Evolutionary conservation across 345 rosid genomes (phyloP).

Genomic region (Zanthoxylum bungeanum): DNA sequence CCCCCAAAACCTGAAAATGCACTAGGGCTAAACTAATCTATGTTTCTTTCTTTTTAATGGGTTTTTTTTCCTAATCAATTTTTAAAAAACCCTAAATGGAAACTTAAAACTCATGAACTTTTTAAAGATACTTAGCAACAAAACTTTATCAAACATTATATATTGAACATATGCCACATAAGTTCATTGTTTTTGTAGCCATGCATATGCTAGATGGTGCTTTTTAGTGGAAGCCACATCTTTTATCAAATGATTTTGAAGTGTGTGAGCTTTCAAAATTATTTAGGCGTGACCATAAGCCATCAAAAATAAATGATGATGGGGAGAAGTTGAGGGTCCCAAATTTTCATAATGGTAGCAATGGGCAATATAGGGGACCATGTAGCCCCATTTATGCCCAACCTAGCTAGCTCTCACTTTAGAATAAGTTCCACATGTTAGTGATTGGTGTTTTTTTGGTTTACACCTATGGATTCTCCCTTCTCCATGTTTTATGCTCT

Average conservation of each 20-base stretch:
- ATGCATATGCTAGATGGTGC: background rate
- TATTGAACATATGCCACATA: background rate
- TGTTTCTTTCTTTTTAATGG: background rate
- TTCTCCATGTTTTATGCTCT: conserved; percentile 62
- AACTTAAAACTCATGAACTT: background rate
- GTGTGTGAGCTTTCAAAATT: conserved; percentile 10
- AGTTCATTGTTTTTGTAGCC: background rate
- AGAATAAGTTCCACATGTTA: conserved; percentile 17
- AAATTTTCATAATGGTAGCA: conserved; percentile 16
- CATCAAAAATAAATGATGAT: conserved; percentile 65
- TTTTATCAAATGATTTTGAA: conserved; percentile 18
- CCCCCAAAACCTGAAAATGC: background rate
- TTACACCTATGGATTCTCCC: conserved; percentile 32
- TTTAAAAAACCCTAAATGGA: background rate
- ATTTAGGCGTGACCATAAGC: conserved; percentile 48
- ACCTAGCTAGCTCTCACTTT: background rate
- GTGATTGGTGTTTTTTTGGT: conserved; percentile 5
- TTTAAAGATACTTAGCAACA: background rate
- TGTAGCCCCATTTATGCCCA: conserved; percentile 18
- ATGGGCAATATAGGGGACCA: conserved; percentile 27
- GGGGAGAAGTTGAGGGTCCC: conserved; percentile 24
- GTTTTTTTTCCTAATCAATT: background rate
- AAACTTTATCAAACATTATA: background rate
- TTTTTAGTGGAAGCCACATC: background rate
- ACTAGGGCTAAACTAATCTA: background rate